Conservation (phyloP, 768 basidiomycete genomes). For the Boletus rex-veris region DNA sequence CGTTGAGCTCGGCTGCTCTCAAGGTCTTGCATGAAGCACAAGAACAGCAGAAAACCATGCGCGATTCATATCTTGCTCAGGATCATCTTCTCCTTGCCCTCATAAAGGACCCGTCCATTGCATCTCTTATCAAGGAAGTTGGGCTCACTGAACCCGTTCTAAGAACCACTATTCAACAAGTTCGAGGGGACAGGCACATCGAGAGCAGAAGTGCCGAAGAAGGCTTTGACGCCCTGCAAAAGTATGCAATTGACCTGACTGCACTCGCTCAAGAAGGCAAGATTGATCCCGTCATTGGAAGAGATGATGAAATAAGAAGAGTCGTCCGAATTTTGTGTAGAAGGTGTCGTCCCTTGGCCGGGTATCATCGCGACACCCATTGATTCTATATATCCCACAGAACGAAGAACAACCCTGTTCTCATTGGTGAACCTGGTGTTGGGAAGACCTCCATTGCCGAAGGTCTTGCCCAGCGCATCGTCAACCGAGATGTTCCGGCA, state of each 20-base stretch:
- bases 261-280: constrained; percentile 87
- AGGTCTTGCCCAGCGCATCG: constrained; percentile 92
- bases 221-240: constrained; percentile 88
- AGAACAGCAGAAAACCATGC: constrained; percentile 75
- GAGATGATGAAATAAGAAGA: constrained; percentile 89
- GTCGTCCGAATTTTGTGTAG: constrained; percentile 79
- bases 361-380: not conserved
- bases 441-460: constrained; percentile 96
- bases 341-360: constrained; percentile 40
- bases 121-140: constrained; percentile 70
- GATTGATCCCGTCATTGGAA: constrained; percentile 92
- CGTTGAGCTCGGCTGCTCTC: constrained; percentile 51
- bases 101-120: constrained; percentile 67
- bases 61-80: constrained; percentile 89
- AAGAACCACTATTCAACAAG: constrained; percentile 73
- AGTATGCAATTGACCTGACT: constrained; percentile 86
- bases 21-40: constrained; percentile 76
- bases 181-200: constrained; percentile 79
- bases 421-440: constrained; percentile 93
- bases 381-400: constrained; percentile 36
- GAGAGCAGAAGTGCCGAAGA: constrained; percentile 86
- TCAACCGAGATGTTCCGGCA: constrained; percentile 87
- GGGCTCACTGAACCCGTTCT: constrained; percentile 66
- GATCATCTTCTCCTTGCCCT: constrained; percentile 89
- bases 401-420: constrained; percentile 96